Conservation (phyloP, 2,329 filamentous ascomycete genomes). For the Cryphonectria parasitica region DNA sequence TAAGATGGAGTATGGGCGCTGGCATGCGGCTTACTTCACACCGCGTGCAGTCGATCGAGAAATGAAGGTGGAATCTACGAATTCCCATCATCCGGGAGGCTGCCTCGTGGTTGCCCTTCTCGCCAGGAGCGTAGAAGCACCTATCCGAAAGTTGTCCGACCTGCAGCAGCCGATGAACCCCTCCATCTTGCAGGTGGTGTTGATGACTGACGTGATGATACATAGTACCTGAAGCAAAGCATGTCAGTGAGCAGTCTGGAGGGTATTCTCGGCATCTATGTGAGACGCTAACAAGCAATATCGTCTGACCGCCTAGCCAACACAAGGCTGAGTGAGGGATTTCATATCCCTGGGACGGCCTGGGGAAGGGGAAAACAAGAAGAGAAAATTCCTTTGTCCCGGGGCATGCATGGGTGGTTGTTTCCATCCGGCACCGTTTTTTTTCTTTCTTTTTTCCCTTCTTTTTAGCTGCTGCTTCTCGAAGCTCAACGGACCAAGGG, state of each 20-base stretch:
- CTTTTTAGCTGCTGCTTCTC: background rate
- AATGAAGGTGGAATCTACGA: background rate
- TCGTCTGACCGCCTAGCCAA: background rate
- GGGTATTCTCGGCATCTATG: background rate
- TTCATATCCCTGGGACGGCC: slow-evolving; percentile 5
- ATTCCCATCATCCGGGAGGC: background rate
- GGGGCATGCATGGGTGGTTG: background rate
- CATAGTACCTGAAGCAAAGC: background rate
- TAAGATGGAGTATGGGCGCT: background rate
- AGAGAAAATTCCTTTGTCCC: background rate
- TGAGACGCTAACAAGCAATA: background rate
- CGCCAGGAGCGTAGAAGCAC: background rate
- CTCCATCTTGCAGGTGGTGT: background rate
- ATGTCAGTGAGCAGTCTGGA: background rate
- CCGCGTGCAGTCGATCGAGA: background rate
- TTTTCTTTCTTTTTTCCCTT: background rate
- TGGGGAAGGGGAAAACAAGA: background rate
- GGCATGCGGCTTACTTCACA: background rate
- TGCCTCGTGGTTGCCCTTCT: background rate
- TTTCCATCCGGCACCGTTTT: background rate
- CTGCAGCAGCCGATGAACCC: background rate
- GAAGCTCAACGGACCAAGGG: background rate
- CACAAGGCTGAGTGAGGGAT: background rate
- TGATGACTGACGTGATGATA: background rate
- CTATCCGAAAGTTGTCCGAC: background rate